Evolutionary conservation across 805 yeast species (phyloP), one percentile per base, ranked within the genome.

Genomic region (Yarrowia keelungensis): DNA sequence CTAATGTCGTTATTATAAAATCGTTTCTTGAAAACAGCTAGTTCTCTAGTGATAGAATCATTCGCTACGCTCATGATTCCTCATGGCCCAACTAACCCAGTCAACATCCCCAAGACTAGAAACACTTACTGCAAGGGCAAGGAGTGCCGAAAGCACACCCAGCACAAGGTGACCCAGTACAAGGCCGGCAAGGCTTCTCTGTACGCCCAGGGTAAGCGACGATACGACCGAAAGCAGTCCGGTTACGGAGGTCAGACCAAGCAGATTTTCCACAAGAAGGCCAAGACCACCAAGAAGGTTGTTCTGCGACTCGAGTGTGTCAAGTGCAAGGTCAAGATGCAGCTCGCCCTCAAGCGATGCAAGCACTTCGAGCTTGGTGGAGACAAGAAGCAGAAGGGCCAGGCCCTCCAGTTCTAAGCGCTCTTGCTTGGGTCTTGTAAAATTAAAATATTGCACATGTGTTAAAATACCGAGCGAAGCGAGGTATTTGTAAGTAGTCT

Each of bases 221-320:
- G 99, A 89, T 95, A 95, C 88, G 99, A 95, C 94, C 97, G 99
- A 87, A 95, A 95, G 86, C 99, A 95, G 88, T 83, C 90, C 80
- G 99, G 99, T 92, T 95, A 88, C 87, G 99, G 99, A 91, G 99
- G 99, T 91, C 99, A 95, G 88, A 95, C 99, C 86, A 95, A 92
- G 89, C 99, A 89, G 82, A 90, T 95, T 86, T 95, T 95, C 98
- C 98, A 92, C 91, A 95, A 95, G 91, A 95, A 95, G 86, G 99
- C 99, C 80, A 95, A 95, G 92, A 95, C 98, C 79, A 95, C 99
- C 88, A 95, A 95, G 92, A 95, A 95, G 91, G 97, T 95, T 83
- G 99, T 95, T 76, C 90, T 95, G 82, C 94, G 98, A 88, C 89
- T 95, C 82, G 99, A 95, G 88, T 95, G 99, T 91, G 92, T 93